Evolutionary conservation across 2,329 filamentous ascomycete genomes (phyloP), one percentile per base, ranked within the genome.

Genomic region (Cladophialophora exuberans): DNA sequence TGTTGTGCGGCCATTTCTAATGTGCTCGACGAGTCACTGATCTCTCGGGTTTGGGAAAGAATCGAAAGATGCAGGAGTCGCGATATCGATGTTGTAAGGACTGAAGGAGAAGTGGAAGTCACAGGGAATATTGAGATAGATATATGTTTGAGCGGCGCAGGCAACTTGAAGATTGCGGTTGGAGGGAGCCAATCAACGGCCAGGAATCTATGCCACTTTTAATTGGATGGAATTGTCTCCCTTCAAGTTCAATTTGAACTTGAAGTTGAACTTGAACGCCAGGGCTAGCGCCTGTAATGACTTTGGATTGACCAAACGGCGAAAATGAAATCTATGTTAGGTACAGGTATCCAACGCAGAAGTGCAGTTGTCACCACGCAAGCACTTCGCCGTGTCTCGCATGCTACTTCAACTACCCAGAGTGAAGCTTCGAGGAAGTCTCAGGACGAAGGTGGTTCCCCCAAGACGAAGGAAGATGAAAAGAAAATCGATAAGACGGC

Each of bases 401-500:
- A 42, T 6, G 31, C 33, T 11, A 45, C 57, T 28, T 31, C 52
- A 1, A 47, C 30, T 20, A 36, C 52, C 33, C 26, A 30, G 56
- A 43, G 6, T 11, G 30, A 38, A 23, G 22, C 36, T 35, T 6
- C 17, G 7, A 25, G 18, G 15, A 44, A 47, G n/a, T 9, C 54
- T 15, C 17, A 10, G 17, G 48, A 53, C 22, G n/a, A 7, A 18
- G 18, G 18, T 28, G 33, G 28, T 9, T 39, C 47, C 10, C 18
- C 43, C 10, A 54, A 52, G 17, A 58, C 47, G 36, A 56, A 59
- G 45, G 55, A 56, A 22, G 31, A 52, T 13, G 5, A 39, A 6
- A 53, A 81, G 0, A 78, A 90, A 63, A 69, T 44, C 30, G 47
- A 55, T 43, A 54, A 53, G 38, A 26, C 39, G 7, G 28, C 38